Conservation (phyloP, 371 early-diverging fungal species). For the Mucor sp. region DNA sequence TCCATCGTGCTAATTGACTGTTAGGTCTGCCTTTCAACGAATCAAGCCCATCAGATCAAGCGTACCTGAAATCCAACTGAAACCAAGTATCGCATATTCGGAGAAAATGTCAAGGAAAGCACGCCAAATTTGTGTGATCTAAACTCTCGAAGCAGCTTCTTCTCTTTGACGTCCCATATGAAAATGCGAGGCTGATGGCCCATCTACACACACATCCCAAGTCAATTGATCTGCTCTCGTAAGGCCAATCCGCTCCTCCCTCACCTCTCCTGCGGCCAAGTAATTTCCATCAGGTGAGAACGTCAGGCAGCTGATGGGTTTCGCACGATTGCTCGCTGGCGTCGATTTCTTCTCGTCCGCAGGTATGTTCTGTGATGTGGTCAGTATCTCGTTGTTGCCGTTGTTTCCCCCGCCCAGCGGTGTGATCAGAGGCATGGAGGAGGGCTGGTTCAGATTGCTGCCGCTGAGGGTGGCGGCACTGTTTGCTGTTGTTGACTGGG, state of each 20-base stretch:
- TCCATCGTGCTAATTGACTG: conserved; percentile 83
- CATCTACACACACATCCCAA: conserved; percentile 32
- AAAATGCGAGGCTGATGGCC: conserved; percentile 84
- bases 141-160: conserved; percentile 62
- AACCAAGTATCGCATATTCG: conserved; percentile 72
- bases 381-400: conserved; percentile 10
- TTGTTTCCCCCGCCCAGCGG: conserved; percentile 11
- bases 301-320: conserved; percentile 75
- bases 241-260: background rate
- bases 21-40: conserved; percentile 12
- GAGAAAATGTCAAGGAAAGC: conserved; percentile 71
- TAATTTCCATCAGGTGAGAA: conserved; percentile 79
- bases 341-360: conserved; percentile 38
- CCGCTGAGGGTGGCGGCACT: background rate
- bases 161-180: conserved; percentile 70
- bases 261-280: conserved; percentile 83
- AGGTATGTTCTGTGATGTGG: conserved; percentile 8
- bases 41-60: background rate
- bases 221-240: background rate
- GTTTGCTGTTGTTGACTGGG: conserved; percentile 1
- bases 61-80: conserved; percentile 83
- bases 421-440: conserved; percentile 6
- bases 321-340: conserved; percentile 54
- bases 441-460: conserved; percentile 7
- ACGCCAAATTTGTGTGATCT: conserved; percentile 85